Base-by-base conservation (phyloP, 495 filamentous ascomycete species). In the Stereocaulon alpinum region DNA sequence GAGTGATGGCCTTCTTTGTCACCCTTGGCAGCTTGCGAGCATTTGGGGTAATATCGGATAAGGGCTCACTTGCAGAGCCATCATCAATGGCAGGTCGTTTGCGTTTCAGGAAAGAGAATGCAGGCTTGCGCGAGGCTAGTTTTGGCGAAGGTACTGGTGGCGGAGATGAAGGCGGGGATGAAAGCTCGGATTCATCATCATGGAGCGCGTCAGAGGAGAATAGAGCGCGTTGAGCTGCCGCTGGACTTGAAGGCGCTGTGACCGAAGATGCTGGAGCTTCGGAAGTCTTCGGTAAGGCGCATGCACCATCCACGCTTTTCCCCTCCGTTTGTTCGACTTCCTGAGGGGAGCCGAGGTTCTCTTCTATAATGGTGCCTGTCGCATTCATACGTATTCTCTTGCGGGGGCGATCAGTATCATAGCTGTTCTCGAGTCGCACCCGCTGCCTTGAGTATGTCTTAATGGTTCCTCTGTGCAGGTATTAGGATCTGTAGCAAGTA, bases 111-210 rank as follows among this genome's bases (percentile, higher is more conserved):
- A 79, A 78, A 15, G 75, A 68, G 60, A 80, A 79, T 2, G 78
- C 73, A 6, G 78, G 76, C 64, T 77, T 80, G 47, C 76, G 76
- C n/a, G 72, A 71, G 44, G 70, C 83, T 71, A 72, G 82, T 75
- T 71, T 78, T 56, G 77, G 79, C 67, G 69, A 79, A 74, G 76
- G 76, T 68, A 70, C 80, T 66, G 70, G 79, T 67, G 77, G 84
- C 72, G 68, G 74, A 40, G 69, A 68, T 2, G 78, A 77, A 12
- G 76, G 78, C 40, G 76, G 73, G 34, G 77, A 78, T 30, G 74
- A 74, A 54, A 77, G 70, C 60, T 77, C 75, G 63, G 76, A 73
- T n/a, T 77, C 76, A 24, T 62, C 50, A 29, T 61, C 62, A 18
- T 56, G 56, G 37, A 73, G 66, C 3, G 73, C 72, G 40, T 65